Base-by-base conservation (phyloP, 768 basidiomycete genomes). In the Xerocomellus amylosporus region DNA sequence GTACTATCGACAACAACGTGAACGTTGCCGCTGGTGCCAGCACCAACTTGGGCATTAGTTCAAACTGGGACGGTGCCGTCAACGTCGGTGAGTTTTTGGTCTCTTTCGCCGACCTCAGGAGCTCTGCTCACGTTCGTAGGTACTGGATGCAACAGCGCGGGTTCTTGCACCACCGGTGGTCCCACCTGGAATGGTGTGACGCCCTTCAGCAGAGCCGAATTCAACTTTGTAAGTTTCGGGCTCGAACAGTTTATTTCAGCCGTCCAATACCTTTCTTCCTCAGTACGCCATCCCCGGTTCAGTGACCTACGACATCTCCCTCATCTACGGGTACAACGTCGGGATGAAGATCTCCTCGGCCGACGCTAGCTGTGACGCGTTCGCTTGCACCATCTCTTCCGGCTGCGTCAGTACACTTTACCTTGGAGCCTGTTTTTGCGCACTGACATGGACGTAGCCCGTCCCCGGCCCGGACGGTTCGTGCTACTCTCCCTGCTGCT, bases 251-350 rank as follows among this genome's bases (percentile, higher is more conserved):
- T 36, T 5, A 14, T 37, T 43, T 46, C 24, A 7, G 2, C 5
- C 17, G 0, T 33, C 24, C 1, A 33, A 34, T 33, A 12, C 8
- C 3, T 20, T 5, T 19, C 22, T 36, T 33, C 46, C 8, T 38
- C 8, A 70, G 65, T 59, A 52, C 7, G 57, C 70, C 13, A 60
- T 65, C 13, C 59, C 67, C 2, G 68, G 68, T 7, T 40, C 37
- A 2, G 68, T 69, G 43, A 71, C 70, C 42, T 69, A 69, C 24
- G 70, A 71, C 30, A 71, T 71, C 22, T 71, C 68, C 19, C 59
- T 69, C 46, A 71, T 69, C 53, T 71, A 71, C 10, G 70, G 68
- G 0, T 69, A 69, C 53, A 71, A 71, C 13, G 68, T 71, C 19
- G 68, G 68, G 28, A 69, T 69, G 70, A n/a, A 71, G 44, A 71